phyloP scores from a whole-genome alignment of 2,329 filamentous ascomycete genomes.

The Hypoxylon sp. region DNA sequence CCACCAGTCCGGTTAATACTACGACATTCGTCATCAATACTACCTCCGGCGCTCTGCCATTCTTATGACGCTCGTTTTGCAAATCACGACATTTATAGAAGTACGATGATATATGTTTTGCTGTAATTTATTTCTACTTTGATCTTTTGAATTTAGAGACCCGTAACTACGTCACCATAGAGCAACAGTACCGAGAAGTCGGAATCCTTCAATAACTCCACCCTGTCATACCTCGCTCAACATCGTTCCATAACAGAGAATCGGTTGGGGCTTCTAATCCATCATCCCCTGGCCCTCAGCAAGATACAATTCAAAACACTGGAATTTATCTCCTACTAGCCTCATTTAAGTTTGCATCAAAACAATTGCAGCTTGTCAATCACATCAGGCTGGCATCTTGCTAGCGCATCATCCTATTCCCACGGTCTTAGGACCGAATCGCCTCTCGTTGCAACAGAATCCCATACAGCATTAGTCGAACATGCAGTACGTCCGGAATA shows the following conservation, averaged over 20 bases:
- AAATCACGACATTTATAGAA: constrained; percentile 23
- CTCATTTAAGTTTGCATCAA: not conserved
- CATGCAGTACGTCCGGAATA: constrained; percentile 98
- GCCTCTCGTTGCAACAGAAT: constrained; percentile 3
- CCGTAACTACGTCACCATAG: constrained; percentile 42
- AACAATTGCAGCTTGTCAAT: constrained; percentile 7
- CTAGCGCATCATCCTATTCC: constrained; percentile 19
- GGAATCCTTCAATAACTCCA: constrained; percentile 34
- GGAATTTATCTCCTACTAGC: constrained; percentile 10
- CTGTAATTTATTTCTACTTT: constrained; percentile 24
- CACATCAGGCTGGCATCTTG: constrained; percentile 13
- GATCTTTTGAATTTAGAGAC: constrained; percentile 27
- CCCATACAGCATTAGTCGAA: constrained; percentile 45
- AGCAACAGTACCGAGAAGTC: constrained; percentile 28
- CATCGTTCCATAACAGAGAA: constrained; percentile 19
- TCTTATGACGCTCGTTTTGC: constrained; percentile 30
- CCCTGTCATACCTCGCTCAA: constrained; percentile 11
- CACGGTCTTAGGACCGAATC: constrained; percentile 36
- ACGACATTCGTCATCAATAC: constrained; percentile 40
- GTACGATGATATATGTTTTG: constrained; percentile 13
- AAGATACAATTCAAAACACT: constrained; percentile 5
- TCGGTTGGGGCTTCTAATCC: not conserved
- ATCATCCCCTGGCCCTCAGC: not conserved
- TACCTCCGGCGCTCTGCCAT: constrained; percentile 18
- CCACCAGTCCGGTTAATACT: constrained; percentile 40